These are phyloP conservation scores for Colletotrichum sp. DNA, from an alignment of 2,329 filamentous ascomycete species.

Conservation along the genomic window DNA sequence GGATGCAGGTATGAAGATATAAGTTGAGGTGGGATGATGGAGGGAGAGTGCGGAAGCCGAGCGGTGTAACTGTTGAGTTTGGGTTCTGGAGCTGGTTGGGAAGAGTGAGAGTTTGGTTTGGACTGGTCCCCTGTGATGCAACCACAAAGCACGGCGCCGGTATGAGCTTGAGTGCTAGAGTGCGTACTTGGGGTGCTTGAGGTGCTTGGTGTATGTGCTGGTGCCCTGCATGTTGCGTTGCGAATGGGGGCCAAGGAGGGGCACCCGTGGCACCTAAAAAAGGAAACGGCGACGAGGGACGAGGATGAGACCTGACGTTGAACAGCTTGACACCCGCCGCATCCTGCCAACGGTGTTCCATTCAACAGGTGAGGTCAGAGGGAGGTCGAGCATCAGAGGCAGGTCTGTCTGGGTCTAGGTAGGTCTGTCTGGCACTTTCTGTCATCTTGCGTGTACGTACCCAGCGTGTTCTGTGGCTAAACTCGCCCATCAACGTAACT, in stretches of 20 bases:
- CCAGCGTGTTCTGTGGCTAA: background rate
- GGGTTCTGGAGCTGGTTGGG: slow-evolving; percentile 6
- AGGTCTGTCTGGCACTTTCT: background rate
- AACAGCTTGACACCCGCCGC: background rate
- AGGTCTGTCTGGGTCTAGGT: background rate
- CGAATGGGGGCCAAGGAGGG: slow-evolving; percentile 8
- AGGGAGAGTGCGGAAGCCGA: background rate
- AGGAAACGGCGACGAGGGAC: background rate
- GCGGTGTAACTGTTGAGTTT: slow-evolving; percentile 18
- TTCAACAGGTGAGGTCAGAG: background rate
- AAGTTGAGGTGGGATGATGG: background rate
- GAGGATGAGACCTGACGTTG: background rate
- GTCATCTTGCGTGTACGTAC: background rate
- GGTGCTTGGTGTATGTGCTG: background rate
- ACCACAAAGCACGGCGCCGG: background rate
- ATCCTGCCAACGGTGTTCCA: background rate
- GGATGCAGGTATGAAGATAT: background rate
- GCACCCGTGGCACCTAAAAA: slow-evolving; percentile 17
- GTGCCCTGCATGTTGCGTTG: background rate
- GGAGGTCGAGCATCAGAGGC: background rate
- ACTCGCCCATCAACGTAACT: background rate
- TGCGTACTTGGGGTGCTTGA: background rate
- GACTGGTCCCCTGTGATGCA: background rate
- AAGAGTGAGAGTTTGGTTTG: background rate
- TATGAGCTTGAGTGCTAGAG: background rate